Conservation (phyloP, 768 basidiomycete species). For the Mycena galopus region DNA sequence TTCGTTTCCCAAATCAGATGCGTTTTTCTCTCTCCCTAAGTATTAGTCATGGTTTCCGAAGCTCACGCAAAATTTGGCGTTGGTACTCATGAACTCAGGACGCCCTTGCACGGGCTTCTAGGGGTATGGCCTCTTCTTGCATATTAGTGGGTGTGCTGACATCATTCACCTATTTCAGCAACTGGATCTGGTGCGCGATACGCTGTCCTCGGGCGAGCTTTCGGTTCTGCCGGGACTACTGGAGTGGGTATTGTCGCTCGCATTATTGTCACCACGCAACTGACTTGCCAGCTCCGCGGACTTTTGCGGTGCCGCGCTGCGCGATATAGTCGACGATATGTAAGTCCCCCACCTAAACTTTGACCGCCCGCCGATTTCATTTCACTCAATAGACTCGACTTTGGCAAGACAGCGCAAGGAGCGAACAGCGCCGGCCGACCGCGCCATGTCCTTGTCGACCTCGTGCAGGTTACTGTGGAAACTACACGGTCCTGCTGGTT, state of each 20-base stretch:
- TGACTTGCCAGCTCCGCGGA: conserved; percentile 22
- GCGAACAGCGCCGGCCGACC: not conserved
- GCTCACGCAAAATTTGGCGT: not conserved
- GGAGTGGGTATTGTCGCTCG: not conserved
- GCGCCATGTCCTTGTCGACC: conserved; percentile 9
- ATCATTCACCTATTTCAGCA: conserved; percentile 2
- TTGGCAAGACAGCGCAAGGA: conserved; percentile 18
- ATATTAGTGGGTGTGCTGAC: not conserved
- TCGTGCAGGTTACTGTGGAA: conserved; percentile 13
- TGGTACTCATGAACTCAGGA: conserved; percentile 31
- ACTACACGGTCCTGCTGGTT: conserved; percentile 12
- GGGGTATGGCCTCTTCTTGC: conserved; percentile 12
- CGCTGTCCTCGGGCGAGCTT: conserved; percentile 12
- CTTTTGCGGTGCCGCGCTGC: conserved; percentile 23
- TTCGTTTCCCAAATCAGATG: conserved; percentile 33
- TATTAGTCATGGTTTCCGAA: not conserved
- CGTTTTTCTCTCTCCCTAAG: not conserved
- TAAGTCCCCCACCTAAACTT: not conserved
- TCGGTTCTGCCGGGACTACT: conserved; percentile 11
- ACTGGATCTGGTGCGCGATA: conserved; percentile 27
- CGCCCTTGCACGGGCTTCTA: conserved; percentile 30
- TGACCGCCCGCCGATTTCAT: not conserved
- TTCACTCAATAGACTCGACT: conserved; percentile 19
- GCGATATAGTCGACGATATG: conserved; percentile 32
- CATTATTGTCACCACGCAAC: not conserved